Evolutionary conservation across 352 stramenopile species (phyloP).

Genomic region (Globisporangium nunn): DNA sequence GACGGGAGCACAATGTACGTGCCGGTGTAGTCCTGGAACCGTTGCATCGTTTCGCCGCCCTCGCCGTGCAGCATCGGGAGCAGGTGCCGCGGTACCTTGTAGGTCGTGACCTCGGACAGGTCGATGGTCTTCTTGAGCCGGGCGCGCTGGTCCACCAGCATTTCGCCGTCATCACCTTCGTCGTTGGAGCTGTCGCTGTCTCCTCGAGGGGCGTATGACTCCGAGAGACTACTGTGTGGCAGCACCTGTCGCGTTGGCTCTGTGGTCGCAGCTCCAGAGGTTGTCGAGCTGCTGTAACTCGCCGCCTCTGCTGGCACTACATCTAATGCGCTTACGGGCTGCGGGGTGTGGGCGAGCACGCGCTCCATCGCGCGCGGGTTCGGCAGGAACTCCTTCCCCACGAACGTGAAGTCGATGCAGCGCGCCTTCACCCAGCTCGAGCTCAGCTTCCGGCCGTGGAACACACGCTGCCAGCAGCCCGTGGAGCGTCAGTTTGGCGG

Average conservation of each 20-base stretch:
- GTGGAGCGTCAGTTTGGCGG: neutral
- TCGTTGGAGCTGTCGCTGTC: conserved; percentile 3
- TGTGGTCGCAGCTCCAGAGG: conserved; percentile 3
- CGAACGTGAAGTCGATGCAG: conserved; percentile 88
- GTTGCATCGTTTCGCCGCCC: conserved; percentile 55
- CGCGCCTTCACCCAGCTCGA: conserved; percentile 53
- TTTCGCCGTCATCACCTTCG: conserved; percentile 25
- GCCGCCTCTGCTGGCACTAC: neutral
- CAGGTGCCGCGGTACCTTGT: conserved; percentile 54
- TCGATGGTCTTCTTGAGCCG: conserved; percentile 59
- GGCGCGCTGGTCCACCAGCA: conserved; percentile 39
- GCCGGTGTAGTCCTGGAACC: conserved; percentile 71
- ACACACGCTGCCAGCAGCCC: conserved; percentile 31
- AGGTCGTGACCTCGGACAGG: conserved; percentile 72
- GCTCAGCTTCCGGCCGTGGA: conserved; percentile 56
- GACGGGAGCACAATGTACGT: conserved; percentile 74
- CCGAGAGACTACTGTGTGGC: conserved; percentile 1
- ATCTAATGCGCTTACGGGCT: neutral
- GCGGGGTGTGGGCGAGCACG: conserved; percentile 30
- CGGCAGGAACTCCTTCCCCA: conserved; percentile 85
- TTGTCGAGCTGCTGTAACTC: neutral
- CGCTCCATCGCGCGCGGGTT: conserved; percentile 82
- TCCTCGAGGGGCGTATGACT: neutral
- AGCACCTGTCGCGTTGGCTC: conserved; percentile 2
- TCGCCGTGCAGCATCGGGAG: conserved; percentile 67